Conservation (phyloP, 768 basidiomycete species). For the Pulveroboletus sp. region DNA sequence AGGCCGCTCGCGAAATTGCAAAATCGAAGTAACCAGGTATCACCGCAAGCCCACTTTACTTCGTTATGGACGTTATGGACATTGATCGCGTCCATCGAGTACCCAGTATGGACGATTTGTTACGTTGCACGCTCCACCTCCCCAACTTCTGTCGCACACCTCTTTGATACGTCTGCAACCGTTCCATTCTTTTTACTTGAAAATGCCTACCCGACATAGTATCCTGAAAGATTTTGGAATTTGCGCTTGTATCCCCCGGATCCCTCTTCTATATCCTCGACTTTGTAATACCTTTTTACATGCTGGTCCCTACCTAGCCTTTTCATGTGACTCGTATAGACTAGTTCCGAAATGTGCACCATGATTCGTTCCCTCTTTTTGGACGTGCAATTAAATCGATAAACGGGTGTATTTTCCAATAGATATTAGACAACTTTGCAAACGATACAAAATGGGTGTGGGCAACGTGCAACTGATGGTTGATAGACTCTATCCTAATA, state of each 20-base stretch:
- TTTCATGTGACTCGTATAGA: slow-evolving; percentile 22
- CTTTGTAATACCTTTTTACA: slow-evolving; percentile 29
- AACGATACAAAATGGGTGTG: background rate
- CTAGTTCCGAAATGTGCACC: slow-evolving; percentile 17
- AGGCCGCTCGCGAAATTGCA: slow-evolving; percentile 83
- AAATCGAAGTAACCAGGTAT: slow-evolving; percentile 42
- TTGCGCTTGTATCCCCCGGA: slow-evolving; percentile 7
- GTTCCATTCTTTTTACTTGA: slow-evolving; percentile 12
- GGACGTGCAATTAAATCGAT: slow-evolving; percentile 10
- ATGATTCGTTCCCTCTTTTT: slow-evolving; percentile 4
- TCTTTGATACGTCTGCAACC: slow-evolving; percentile 15
- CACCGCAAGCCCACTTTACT: background rate
- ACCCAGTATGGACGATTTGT: slow-evolving; percentile 1
- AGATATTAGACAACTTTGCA: slow-evolving; percentile 3
- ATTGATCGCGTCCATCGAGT: no score
- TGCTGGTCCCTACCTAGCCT: slow-evolving; percentile 13
- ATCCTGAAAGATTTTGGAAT: slow-evolving; percentile 13
- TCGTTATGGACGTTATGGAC: no score
- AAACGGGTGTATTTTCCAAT: background rate
- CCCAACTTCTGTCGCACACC: slow-evolving; percentile 18
- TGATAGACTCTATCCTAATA: slow-evolving; percentile 17
- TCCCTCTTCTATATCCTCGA: slow-evolving; percentile 24
- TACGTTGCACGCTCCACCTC: background rate
- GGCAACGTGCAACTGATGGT: background rate
- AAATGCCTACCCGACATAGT: slow-evolving; percentile 5